Evolutionary conservation across 768 basidiomycete species (phyloP).

Genomic region (Leccinum sublutescens): DNA sequence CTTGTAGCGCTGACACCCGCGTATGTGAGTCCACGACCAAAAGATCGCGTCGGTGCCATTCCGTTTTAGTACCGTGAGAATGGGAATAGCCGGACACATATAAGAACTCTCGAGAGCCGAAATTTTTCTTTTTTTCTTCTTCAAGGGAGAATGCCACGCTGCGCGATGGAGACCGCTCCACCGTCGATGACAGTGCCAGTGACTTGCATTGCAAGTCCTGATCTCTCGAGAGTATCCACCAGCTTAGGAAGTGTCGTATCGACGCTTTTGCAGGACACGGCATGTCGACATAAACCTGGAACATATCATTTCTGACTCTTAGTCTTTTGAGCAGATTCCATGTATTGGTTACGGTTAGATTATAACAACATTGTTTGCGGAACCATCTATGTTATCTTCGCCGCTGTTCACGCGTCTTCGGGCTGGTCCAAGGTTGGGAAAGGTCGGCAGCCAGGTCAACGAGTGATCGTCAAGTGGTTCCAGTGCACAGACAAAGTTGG

Average conservation of each 20-base stretch:
- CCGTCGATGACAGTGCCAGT: conserved; percentile 67
- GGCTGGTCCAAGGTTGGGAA: too few relatives aligned
- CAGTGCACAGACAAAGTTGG: not conserved
- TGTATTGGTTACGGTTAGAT: not conserved
- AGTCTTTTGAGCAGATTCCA: not conserved
- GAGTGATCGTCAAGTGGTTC: not conserved
- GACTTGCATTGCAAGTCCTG: conserved; percentile 49
- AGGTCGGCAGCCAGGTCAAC: too few relatives aligned
- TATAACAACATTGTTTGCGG: not conserved
- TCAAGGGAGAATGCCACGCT: conserved; percentile 63
- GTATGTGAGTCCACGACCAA: not conserved
- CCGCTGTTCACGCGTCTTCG: too few relatives aligned
- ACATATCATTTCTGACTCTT: conserved; percentile 33
- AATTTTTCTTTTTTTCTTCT: conserved; percentile 11
- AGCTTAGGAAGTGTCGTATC: conserved; percentile 68
- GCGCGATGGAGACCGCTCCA: conserved; percentile 50
- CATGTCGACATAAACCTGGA: conserved; percentile 62
- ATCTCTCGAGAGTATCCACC: conserved; percentile 51
- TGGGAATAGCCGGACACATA: conserved; percentile 8
- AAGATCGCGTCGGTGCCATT: not conserved
- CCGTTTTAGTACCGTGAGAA: conserved; percentile 40
- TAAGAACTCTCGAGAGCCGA: conserved; percentile 16
- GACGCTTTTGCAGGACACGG: conserved; percentile 50
- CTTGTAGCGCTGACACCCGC: not conserved
- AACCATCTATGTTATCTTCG: not conserved